Base-by-base conservation (phyloP, 192 early-diverging fungal species). In the Coemansia sp. region DNA sequence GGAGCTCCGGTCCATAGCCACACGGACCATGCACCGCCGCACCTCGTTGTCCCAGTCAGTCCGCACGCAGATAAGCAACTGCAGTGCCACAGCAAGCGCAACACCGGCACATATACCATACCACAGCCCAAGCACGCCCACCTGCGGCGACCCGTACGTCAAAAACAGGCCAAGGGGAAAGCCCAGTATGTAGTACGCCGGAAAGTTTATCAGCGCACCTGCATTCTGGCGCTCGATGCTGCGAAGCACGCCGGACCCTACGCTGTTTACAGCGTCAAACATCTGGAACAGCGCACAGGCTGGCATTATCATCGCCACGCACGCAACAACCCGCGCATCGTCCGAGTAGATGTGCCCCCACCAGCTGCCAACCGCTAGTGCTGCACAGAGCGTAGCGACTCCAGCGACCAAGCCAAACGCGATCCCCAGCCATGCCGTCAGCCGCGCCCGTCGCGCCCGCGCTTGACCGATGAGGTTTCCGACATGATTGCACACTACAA, bases 251-350 rank as follows among this genome's bases (percentile, higher is more conserved):
- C 84, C 83, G 5, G 84, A 83, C 16, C 82, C 82, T 14, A 89
- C 80, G 56, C 78, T 82, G 31, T 86, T 84, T 4, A 86, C 52
- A 4, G 82, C 83, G 65, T 91, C 89, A 5, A 62, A 23, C 58
- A 75, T 64, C 62, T 92, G 91, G 71, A 87, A 92, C 27, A 87
- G 23, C 0, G 92, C 92, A 23, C 81, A 88, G n/a, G 92, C 62
- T 0, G 94, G 94, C 69, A 96, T 73, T 10, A 95, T 80, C 44
- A 53, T 62, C 1, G 91, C 87, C 2, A 95, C 90, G 6, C 89
- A 66, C 8, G 54, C 64, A 48, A 92, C 75, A 12, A 98, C 89
- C 0, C 81, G 82, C 0, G 63, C 56, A 63, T 95, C 89, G 33
- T 82, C 63, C 19, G 87, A 89, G 63, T 89, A 90, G 28, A 90